Evolutionary conservation across 139 green algal genomes (phyloP), one percentile per base, ranked within the genome.

Genomic region (Axilococcus clingmanii): DNA sequence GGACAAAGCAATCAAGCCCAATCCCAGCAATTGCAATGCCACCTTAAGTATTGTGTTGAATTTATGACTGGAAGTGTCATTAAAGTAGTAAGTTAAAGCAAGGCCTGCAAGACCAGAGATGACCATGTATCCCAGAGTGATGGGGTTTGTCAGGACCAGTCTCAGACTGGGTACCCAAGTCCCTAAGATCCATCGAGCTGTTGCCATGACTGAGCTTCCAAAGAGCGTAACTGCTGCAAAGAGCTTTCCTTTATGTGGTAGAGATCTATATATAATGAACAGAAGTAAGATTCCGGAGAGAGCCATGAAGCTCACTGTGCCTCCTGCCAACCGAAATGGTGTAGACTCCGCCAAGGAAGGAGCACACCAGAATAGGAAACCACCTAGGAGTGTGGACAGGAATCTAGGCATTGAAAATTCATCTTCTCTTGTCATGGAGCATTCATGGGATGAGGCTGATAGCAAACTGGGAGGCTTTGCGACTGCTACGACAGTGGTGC

Each of bases 1-100:
- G 12, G 40, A 34, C 4, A 28, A n/a, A 22, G 40, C 23, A 27
- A 59, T 35, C 7, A 68, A 38, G 6, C 27, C 32, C 30, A 85
- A 62, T 2, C 71, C 77, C 28, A 49, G 7, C 36, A 84, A 48
- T 57, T 75, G 67, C 53, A 85, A 72, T 14, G 59, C 66, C 15
- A 63, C 62, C 19, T 58, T 47, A 29, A 85, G 52, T 22, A 77
- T 81, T 35, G 44, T 84, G 41, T 73, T 75, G 3, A 66, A 29
- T 60, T 76, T 81, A 7, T 53, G 12, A 48, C 77, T 79, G 25
- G 12, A 20, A 17, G 57, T 34, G 60, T 75, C 48, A 44, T 85
- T 80, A 31, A 76, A 71, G 40, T 77, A 85, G 48, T 85, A 84
- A 4, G 77, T 84, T 9, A 81, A 23, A 6, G 55, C 77, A 46